phyloP scores from a whole-genome alignment of 73 alveolate genomes.

The Blepharisma japonicum region DNA sequence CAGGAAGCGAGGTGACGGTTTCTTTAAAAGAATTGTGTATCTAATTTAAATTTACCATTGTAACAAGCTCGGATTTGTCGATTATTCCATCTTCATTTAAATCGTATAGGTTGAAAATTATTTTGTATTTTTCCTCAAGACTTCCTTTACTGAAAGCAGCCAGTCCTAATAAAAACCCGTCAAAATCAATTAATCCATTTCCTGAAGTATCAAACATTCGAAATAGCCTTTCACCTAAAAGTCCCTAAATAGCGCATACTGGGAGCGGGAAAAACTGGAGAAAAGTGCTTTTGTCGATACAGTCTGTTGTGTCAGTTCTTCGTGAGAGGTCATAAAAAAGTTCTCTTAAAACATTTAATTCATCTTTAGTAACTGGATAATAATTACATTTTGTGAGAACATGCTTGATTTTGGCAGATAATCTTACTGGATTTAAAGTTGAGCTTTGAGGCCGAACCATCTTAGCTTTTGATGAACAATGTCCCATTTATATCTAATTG shows the following conservation, averaged over 20 bases:
- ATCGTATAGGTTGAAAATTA: not conserved
- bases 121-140: not conserved
- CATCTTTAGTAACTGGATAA: not conserved
- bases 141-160: conserved; percentile 18
- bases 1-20: too few relatives aligned
- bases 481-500: too few relatives aligned
- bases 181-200: not conserved
- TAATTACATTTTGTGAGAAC: not conserved
- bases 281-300: not conserved
- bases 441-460: too few relatives aligned
- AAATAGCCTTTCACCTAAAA: conserved; percentile 18
- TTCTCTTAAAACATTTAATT: not conserved
- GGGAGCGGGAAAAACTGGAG: not conserved
- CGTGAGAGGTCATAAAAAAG: conserved; percentile 1
- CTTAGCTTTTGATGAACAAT: too few relatives aligned
- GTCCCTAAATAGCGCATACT: conserved; percentile 12
- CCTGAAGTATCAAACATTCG: not conserved
- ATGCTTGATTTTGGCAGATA: too few relatives aligned
- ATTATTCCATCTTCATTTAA: not conserved
- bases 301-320: conserved; percentile 1
- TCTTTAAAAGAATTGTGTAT: too few relatives aligned
- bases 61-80: not conserved
- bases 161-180: conserved; percentile 1
- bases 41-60: not conserved
- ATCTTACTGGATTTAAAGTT: too few relatives aligned